A percentile compares a stretch with the other conserved stretches of the same genome.
These are phyloP conservation scores for Lentinula novae-zelandiae DNA, from an alignment of 1,284 basidiomycete genomes.

Conservation along the genomic window DNA sequence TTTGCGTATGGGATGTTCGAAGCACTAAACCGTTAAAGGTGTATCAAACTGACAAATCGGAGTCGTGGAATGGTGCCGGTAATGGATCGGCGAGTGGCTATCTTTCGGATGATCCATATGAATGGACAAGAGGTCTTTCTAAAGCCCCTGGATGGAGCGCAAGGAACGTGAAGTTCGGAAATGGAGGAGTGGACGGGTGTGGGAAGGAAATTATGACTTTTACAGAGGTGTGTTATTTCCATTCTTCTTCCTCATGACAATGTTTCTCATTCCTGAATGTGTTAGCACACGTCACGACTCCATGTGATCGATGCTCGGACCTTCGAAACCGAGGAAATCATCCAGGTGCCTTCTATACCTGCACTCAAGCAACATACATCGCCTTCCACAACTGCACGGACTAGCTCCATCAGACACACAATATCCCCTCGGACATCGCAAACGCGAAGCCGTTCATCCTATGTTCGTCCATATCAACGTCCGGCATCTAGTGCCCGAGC, in stretches of 20 bases:
- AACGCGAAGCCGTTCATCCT: neutral
- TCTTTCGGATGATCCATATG: slow-evolving; percentile 60
- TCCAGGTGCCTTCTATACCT: slow-evolving; percentile 49
- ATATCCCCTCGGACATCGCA: slow-evolving; percentile 18
- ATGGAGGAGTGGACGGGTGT: slow-evolving; percentile 35
- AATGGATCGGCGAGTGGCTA: slow-evolving; percentile 33
- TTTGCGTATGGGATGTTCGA: slow-evolving; percentile 78
- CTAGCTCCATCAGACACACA: slow-evolving; percentile 13
- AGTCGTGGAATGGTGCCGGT: slow-evolving; percentile 33
- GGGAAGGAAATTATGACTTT: slow-evolving; percentile 73
- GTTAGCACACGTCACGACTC: slow-evolving; percentile 67
- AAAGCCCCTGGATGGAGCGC: slow-evolving; percentile 75
- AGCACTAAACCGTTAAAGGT: slow-evolving; percentile 67
- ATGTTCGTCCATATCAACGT: slow-evolving; percentile 11
- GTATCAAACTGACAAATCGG: slow-evolving; percentile 51
- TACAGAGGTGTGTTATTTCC: slow-evolving; percentile 61
- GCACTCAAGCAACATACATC: slow-evolving; percentile 20
- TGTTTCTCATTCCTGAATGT: neutral
- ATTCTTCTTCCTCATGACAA: slow-evolving; percentile 5
- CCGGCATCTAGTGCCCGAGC: slow-evolving; percentile 8
- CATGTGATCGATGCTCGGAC: slow-evolving; percentile 80
- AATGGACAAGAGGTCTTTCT: slow-evolving; percentile 54
- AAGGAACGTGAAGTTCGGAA: slow-evolving; percentile 74
- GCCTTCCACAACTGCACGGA: slow-evolving; percentile 18
- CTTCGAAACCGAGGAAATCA: slow-evolving; percentile 70